Evolutionary conservation across 129 eudicot species (phyloP), one percentile per base, ranked within the genome.

Genomic region (Flaveria linearis): DNA sequence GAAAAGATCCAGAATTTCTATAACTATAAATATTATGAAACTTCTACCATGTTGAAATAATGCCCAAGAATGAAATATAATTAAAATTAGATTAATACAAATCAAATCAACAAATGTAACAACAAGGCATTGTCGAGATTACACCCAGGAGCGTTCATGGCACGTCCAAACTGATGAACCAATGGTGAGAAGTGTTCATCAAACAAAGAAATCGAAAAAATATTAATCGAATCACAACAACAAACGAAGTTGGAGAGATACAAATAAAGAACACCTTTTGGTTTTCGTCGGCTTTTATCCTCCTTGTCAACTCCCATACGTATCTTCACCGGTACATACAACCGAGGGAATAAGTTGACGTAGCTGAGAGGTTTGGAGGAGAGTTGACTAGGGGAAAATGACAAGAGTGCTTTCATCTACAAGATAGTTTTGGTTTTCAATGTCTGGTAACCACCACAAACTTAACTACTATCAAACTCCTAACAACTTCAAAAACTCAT

Each of bases 71-170:
- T 45, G 50, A 46, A 46, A 9, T 46, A 46, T 46, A 46, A 46
- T 13, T 46, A 13, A 22, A 20, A 52, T 52, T 6, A 7, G 1
- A 52, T 4, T 5, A 17, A 67, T 15, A 0, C 11, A 41, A 67
- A 39, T 67, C 0, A 18, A 67, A 26, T 52, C 8, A 52, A 52
- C 9, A 52, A 52, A 52, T 9, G 2, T n/a, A 17, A 55, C 61
- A 17, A n/a, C 11, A 17, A 55, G 22, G 16, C 18, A 50, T 15
- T 56, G 30, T 56, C 33, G 14, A 76, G 50, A 78, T 79, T 88
- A 91, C 97, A 91, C 85, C 94, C 85, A 9, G 28, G 28, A 25
- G 1, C 28, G 2, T 25, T 25, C 28, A 25, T 25, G 28, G 28
- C 28, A 25, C 28, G 28, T 25, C 28, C 28, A 25, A 25, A 25